Base-by-base conservation (phyloP, 306 rosid species). In the Sicyos edulis region DNA sequence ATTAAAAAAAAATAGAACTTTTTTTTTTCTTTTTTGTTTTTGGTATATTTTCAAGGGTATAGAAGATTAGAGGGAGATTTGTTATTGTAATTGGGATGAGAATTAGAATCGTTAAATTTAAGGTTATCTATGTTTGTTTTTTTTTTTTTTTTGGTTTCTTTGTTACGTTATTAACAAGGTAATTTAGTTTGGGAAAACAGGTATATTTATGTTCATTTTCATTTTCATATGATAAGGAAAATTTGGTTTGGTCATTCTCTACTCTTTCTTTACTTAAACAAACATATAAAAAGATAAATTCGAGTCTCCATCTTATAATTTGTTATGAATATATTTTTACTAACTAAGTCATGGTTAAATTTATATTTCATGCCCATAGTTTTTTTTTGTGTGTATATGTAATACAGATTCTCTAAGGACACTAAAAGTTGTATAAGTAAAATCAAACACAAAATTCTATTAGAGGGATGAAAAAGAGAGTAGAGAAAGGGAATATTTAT, bases 21-120 rank as follows among this genome's bases (percentile, higher is more conserved):
- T 50, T 29, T 26, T 50, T 70, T 16, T 26, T 2, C 20, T 57
- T 40, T 8, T 15, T 11, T 29, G 6, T 3, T 22, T 5, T 32
- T 16, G 9, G 69, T 59, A 73, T 73, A 58, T 45, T 15, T 8
- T 42, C 44, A 40, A 37, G 75, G 75, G 76, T 73, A 73, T 73
- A 73, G 69, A 22, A 60, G 8, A 72, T 42, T 3, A 26, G 76
- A 58, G 70, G 76, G 69, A 73, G 58, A 21, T 73, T 58, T 73
- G 76, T 20, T 45, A 44, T 44, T 44, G 64, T 51, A 73, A 72
- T 40, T 53, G 75, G 21, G 40, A 72, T 54, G 21, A 55, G 34
- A 12, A 19, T 47, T 68, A 49, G 32, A 64, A 32, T 45, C 3
- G 40, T 45, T 65, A 65, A 40, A 9, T 63, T 65, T 65, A 42